Conservation (phyloP, 2,329 filamentous ascomycete species). For the Ascochyta pisi region DNA sequence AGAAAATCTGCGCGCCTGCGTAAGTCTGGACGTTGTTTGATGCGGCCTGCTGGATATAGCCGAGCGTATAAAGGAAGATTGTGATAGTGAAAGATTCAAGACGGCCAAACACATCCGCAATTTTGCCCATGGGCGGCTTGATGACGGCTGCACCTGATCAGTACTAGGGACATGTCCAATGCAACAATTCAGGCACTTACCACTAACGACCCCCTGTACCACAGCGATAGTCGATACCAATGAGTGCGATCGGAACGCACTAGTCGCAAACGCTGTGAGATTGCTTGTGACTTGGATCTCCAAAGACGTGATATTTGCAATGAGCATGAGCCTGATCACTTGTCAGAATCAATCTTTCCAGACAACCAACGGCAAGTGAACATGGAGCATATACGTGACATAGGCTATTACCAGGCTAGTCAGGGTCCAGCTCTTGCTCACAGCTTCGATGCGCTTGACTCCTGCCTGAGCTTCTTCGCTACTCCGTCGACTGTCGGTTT, state of each 20-base stretch:
- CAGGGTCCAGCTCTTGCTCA: constrained; percentile 58
- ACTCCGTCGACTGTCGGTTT: constrained; percentile 13
- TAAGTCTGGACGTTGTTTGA: constrained; percentile 61
- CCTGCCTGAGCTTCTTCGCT: constrained; percentile 51
- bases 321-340: constrained; percentile 53
- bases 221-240: constrained; percentile 70
- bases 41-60: constrained; percentile 65
- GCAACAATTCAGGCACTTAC: constrained; percentile 10
- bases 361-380: not conserved
- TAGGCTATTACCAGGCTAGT: constrained; percentile 57
- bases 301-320: constrained; percentile 71
- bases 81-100: constrained; percentile 65
- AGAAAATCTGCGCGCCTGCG: constrained; percentile 65
- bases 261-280: constrained; percentile 70
- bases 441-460: constrained; percentile 57
- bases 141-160: constrained; percentile 55
- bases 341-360: constrained; percentile 13
- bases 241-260: constrained; percentile 67
- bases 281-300: constrained; percentile 69
- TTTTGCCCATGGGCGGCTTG: constrained; percentile 67
- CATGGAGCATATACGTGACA: constrained; percentile 38
- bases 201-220: constrained; percentile 67
- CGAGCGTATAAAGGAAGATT: constrained; percentile 62
- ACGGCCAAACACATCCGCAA: constrained; percentile 68
- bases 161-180: not conserved